Base-by-base conservation (phyloP, 2,329 filamentous ascomycete species). In the Escovopsis sp. region DNA sequence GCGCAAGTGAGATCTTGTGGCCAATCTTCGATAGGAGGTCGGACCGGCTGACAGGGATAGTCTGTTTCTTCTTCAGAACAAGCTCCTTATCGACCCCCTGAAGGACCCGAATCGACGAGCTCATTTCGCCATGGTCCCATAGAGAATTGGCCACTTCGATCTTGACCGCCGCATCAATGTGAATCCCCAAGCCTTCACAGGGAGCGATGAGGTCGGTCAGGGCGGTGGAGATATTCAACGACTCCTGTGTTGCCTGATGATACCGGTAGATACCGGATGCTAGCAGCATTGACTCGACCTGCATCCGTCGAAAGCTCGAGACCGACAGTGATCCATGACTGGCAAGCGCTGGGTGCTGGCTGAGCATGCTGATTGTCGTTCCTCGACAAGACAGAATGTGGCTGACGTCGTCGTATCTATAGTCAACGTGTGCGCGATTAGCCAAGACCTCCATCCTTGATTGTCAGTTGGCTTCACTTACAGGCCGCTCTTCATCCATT, bases 51-150 rank as follows among this genome's bases (percentile, higher is more conserved):
- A 94, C 73, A 3, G 71, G 64, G 37, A 94, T 76, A 1, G 75
- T 75, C 57, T 93, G 84, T 45, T 73, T 76, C 28, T 11, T 30
- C 43, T 75, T 75, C 3, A 85, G 60, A 26, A 76, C 70, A 34
- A 70, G 67, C 41, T 75, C 69, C 36, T 50, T 54, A 43, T 82
- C 73, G 10, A 95, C 71, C 36, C 76, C 73, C 53, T 89, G 82
- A 18, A 96, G 74, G 72, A 96, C 88, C 33, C 80, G 75, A 46
- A 98, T 94, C 0, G 91, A 94, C 0, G 85, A 77, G 18, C 81
- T 77, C 67, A 85, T 85, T 59, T 98, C 89, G 11, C 87, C 87
- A 56, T 94, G 83, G 48, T 93, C 86, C 89, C 91, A 98, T 1
- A 98, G 67, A 6, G 93, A 86, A 53, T 83, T 86, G 10, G 93